Base-by-base conservation (phyloP, 2,329 filamentous ascomycete genomes). In the Phialocephala subalpina region DNA sequence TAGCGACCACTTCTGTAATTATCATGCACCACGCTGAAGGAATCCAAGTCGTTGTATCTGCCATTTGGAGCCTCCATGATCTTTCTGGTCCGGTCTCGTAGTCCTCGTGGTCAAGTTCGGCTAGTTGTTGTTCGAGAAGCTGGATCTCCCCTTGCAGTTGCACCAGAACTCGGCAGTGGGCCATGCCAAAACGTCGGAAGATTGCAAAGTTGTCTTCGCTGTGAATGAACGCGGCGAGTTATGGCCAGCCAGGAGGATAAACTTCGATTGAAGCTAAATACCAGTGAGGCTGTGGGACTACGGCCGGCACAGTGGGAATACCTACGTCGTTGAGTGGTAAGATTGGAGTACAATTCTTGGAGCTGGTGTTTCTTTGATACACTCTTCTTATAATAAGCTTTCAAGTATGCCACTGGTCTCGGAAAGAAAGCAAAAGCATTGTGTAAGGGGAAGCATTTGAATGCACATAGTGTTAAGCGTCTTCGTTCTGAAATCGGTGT, bases 171-270 rank as follows among this genome's bases (percentile, higher is more conserved):
- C 69, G 63, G 56, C 14, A 65, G 20, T 49, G 47, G 12, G 16
- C 16, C 14, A 35, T 22, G 2, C 60, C 64, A 25, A 70, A 72
- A 22, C 58, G 42, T n/a, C 70, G 59, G 33, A 49, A 67, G 1
- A 67, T 49, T 20, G 63, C 45, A 25, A 63, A 68, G 36, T 49
- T 62, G 8, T 69, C 63, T 29, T 69, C 36, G 59, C 61, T 62
- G 33, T 66, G 59, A 12, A 70, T 60, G 22, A 67, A 64, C 0
- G 67, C 66, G 33, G 69, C 67, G 12, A 69, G 58, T 42, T 60
- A 60, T 11, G 67, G 64, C 27, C 57, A 65, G 27, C 70, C 70
- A 38, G 45, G n/a, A 35, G 63, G 64, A 20, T 53, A 67, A 14
- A 55, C 58, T 12, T 67, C 38, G 5, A 71, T 53, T 4, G 49